A percentile compares a stretch with the other conserved stretches of the same genome.
phyloP scores from a whole-genome alignment of 768 basidiomycete species.

The Phanerochaete carnosa region DNA sequence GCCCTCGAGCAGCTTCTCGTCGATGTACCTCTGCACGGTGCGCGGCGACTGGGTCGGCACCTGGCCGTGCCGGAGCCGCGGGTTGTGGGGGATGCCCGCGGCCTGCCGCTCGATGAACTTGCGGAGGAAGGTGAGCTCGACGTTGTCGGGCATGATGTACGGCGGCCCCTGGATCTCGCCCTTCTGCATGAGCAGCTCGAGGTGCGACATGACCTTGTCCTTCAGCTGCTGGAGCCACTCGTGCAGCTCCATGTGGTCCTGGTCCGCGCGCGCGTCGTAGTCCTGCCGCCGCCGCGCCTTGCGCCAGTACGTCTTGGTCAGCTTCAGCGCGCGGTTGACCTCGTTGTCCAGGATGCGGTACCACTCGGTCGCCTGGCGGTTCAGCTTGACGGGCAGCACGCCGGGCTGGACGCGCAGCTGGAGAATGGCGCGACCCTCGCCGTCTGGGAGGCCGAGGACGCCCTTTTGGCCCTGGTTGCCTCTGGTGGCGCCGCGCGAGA shows the following conservation, averaged over 20 bases:
- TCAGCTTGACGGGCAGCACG: conserved; percentile 71
- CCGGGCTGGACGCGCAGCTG: conserved; percentile 83
- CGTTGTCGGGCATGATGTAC: conserved; percentile 75
- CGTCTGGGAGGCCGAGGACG: conserved; percentile 65
- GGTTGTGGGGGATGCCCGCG: conserved; percentile 74
- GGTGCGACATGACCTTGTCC: conserved; percentile 86
- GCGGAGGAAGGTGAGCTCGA: conserved; percentile 74
- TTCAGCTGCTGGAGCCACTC: conserved; percentile 87
- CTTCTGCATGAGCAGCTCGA: conserved; percentile 84
- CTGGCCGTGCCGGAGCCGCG: conserved; percentile 59
- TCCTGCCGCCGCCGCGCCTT: conserved; percentile 75
- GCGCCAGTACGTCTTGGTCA: conserved; percentile 85
- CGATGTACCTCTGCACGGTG: conserved; percentile 12
- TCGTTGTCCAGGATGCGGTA: conserved; percentile 75
- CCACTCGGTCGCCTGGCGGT: conserved; percentile 78
- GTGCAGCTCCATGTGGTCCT: conserved; percentile 86
- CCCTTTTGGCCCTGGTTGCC: conserved; percentile 88
- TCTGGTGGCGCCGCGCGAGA: conserved; percentile 78
- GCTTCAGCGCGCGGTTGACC: conserved; percentile 76
- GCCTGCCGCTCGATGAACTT: conserved; percentile 82
- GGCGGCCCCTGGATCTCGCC: conserved; percentile 84
- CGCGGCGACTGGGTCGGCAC: conserved; percentile 15
- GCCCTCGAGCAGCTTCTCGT: conserved; percentile 16
- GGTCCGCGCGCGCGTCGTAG: conserved; percentile 81
- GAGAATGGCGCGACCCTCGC: conserved; percentile 72